Evolutionary conservation across 495 filamentous ascomycete genomes (phyloP).

Genomic region (Trichocladium uniseriatum): DNA sequence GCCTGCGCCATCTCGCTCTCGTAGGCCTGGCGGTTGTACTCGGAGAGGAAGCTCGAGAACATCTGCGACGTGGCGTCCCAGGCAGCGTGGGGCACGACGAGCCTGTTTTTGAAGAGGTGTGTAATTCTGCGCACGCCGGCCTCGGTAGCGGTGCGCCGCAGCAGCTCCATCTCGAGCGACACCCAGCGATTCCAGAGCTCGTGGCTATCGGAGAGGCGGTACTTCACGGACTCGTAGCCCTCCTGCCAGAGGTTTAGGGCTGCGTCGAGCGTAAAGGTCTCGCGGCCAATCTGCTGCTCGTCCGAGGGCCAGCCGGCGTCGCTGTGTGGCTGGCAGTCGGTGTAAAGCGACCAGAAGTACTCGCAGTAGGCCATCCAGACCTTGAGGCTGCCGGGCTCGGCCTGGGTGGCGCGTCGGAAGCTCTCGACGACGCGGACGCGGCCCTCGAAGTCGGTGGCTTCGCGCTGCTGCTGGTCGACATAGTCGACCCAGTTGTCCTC

Average conservation of each 20-base stretch:
- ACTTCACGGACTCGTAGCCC: slow-evolving; percentile 67
- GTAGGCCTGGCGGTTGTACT: slow-evolving; percentile 63
- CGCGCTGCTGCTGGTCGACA: slow-evolving; percentile 42
- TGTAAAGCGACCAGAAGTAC: slow-evolving; percentile 70
- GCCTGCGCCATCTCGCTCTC: slow-evolving; percentile 70
- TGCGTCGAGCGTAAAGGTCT: slow-evolving; percentile 69
- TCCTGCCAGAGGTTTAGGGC: slow-evolving; percentile 72
- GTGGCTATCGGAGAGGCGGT: slow-evolving; percentile 76
- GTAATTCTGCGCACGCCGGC: slow-evolving; percentile 56
- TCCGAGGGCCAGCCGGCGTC: slow-evolving; percentile 62
- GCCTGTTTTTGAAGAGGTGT: slow-evolving; percentile 60
- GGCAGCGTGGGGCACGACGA: slow-evolving; percentile 68
- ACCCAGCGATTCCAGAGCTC: slow-evolving; percentile 82
- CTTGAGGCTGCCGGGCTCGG: slow-evolving; percentile 74
- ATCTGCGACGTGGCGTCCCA: slow-evolving; percentile 80
- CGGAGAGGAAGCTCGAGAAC: slow-evolving; percentile 73
- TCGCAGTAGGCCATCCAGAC: slow-evolving; percentile 86
- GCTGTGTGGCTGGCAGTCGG: slow-evolving; percentile 48
- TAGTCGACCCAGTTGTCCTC: slow-evolving; percentile 48
- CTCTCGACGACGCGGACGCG: slow-evolving; percentile 72
- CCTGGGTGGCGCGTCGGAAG: slow-evolving; percentile 66
- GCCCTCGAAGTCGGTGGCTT: slow-evolving; percentile 42
- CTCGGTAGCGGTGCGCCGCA: slow-evolving; percentile 43
- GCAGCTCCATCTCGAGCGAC: slow-evolving; percentile 46
- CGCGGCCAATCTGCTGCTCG: slow-evolving; percentile 61